Evolutionary conservation across 257 asterid species (phyloP).

Genomic region (Rehmannia glutinosa): DNA sequence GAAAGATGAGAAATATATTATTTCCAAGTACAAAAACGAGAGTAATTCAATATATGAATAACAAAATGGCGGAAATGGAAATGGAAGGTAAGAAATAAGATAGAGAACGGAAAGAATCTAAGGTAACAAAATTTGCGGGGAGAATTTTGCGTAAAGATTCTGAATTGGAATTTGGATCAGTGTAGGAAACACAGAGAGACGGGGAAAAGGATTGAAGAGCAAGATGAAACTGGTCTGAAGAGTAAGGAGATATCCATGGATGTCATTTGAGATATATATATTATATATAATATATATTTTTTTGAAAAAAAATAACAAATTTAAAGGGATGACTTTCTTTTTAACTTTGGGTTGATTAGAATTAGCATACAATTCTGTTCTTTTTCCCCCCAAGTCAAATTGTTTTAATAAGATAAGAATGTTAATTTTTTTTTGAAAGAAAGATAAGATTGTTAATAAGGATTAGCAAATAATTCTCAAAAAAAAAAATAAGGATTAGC

Average conservation of each 20-base stretch:
- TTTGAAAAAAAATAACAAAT: too few relatives aligned
- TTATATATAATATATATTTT: not conserved
- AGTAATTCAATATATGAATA: conserved; percentile 3
- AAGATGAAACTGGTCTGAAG: conserved; percentile 19
- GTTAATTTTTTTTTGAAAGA: too few relatives aligned
- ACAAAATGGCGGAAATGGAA: conserved; percentile 16
- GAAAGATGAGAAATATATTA: not conserved
- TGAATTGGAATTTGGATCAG: conserved; percentile 30
- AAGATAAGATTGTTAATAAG: too few relatives aligned
- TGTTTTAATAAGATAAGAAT: too few relatives aligned
- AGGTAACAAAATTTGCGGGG: conserved; percentile 31
- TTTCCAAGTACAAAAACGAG: not conserved
- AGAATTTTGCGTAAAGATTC: conserved; percentile 22
- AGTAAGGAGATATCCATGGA: conserved; percentile 15
- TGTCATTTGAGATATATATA: conserved; percentile 8
- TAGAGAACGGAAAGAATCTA: conserved; percentile 19
- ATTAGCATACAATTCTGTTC: too few relatives aligned
- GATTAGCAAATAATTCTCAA: too few relatives aligned
- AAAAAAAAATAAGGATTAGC: too few relatives aligned
- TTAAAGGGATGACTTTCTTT: too few relatives aligned
- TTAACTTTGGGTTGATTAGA: too few relatives aligned
- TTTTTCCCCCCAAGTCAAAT: too few relatives aligned
- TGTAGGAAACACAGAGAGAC: conserved; percentile 21
- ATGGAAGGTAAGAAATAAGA: not conserved
- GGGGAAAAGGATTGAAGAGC: conserved; percentile 18